Percentiles rank a stretch among this genome's conserved stretches.
phyloP scores from a whole-genome alignment of 768 basidiomycete species.

The Leccinum subgranulosum region DNA sequence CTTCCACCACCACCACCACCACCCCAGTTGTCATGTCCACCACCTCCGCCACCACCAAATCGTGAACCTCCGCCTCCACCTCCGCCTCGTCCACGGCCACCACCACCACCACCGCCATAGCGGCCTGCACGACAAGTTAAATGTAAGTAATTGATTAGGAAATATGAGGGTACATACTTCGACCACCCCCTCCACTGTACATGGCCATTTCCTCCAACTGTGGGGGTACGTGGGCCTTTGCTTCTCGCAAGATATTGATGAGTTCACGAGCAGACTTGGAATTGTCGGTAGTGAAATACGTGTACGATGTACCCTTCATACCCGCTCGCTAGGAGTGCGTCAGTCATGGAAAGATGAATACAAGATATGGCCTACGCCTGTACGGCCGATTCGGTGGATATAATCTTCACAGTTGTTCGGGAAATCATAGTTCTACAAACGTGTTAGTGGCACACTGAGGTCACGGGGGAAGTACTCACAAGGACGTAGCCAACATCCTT shows the following conservation, averaged over 20 bases:
- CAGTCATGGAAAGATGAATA: constrained; percentile 2
- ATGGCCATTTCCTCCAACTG: constrained; percentile 92
- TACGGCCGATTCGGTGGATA: constrained; percentile 98
- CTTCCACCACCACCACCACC: constrained; percentile 10
- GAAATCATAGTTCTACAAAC: constrained; percentile 86
- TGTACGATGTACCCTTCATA: constrained; percentile 87
- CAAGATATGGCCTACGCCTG: constrained; percentile 57
- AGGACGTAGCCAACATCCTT: constrained; percentile 99
- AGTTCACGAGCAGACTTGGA: constrained; percentile 93
- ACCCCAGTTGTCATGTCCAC: constrained; percentile 22
- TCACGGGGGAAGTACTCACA: constrained; percentile 45
- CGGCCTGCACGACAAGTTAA: constrained; percentile 45
- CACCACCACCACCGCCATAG: constrained; percentile 39
- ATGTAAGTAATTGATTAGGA: not conserved
- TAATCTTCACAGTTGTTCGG: constrained; percentile 98
- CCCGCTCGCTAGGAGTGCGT: constrained; percentile 69
- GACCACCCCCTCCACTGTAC: constrained; percentile 77
- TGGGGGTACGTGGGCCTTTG: constrained; percentile 80
- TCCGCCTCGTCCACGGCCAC: constrained; percentile 24
- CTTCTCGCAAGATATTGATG: constrained; percentile 79
- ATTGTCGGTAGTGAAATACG: constrained; percentile 97
- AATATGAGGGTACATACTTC: constrained; percentile 44
- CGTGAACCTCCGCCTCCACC: constrained; percentile 22
- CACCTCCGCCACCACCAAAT: constrained; percentile 23
- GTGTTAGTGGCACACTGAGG: constrained; percentile 5